Evolutionary conservation across 176 grass and related monocot species (phyloP).

Genomic region (Tuctoria greenei): DNA sequence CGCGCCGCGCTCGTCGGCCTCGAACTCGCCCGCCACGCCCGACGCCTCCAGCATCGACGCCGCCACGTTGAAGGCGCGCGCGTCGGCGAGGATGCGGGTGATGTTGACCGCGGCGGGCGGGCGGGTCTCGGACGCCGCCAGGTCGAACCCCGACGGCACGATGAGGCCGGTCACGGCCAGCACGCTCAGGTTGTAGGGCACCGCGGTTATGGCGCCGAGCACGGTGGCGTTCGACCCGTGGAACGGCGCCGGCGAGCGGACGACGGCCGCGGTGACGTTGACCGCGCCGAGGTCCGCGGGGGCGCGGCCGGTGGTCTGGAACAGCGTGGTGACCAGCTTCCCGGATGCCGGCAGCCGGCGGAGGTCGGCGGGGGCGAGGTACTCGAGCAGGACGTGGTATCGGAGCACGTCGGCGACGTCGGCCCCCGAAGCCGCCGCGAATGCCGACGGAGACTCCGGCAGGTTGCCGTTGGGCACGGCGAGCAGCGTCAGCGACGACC

Average conservation of each 20-base stretch:
- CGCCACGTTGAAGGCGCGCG: slow-evolving; percentile 83
- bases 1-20: slow-evolving; percentile 70
- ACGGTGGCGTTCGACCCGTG: slow-evolving; percentile 65
- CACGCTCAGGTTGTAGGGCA: slow-evolving; percentile 80
- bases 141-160: slow-evolving; percentile 61
- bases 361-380: slow-evolving; percentile 67
- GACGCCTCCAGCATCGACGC: slow-evolving; percentile 83
- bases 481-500: slow-evolving; percentile 79
- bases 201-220: slow-evolving; percentile 40
- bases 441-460: slow-evolving; percentile 41
- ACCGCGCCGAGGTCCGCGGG: slow-evolving; percentile 61
- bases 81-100: slow-evolving; percentile 72
- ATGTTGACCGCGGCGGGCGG: slow-evolving; percentile 62
- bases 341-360: slow-evolving; percentile 52
- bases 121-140: slow-evolving; percentile 62
- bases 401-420: slow-evolving; percentile 79
- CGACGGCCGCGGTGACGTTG: slow-evolving; percentile 58
- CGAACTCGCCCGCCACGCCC: slow-evolving; percentile 78
- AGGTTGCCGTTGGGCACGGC: slow-evolving; percentile 68
- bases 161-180: slow-evolving; percentile 60
- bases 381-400: slow-evolving; percentile 91
- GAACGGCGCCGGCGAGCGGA: slow-evolving; percentile 56
- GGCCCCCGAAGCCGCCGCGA: slow-evolving; percentile 46
- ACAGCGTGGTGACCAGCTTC: slow-evolving; percentile 76
- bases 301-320: slow-evolving; percentile 82